Base-by-base conservation (phyloP, 2,329 filamentous ascomycete species). In the Achaetomium macrosporum region DNA sequence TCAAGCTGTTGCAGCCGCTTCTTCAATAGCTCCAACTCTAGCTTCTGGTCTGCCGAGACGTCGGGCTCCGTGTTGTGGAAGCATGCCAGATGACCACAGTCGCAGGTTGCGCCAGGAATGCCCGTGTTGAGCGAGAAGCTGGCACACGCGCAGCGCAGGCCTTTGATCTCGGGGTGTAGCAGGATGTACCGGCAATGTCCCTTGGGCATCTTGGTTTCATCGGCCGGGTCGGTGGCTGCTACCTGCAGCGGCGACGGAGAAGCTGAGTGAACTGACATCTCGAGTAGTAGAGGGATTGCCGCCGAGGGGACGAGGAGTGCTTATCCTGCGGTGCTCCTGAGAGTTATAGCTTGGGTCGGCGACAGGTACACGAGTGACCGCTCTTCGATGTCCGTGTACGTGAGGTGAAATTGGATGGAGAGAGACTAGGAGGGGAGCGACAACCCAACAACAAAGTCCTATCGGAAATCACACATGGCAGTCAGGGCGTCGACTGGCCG, bases 171-270 rank as follows among this genome's bases (percentile, higher is more conserved):
- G 6, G 79, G 77, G 51, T 77, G 71, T 29, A 79, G 70, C 30
- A 83, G 65, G 56, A 83, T 82, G 60, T 78, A 83, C 55, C 78
- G 77, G 59, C 80, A 83, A 59, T 81, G 77, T 31, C 80, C 80
- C 59, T 75, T 72, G 13, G 80, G 80, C 19, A 83, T 71, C 46
- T 71, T 71, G 36, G 71, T 57, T 50, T 78, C 76, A 52, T 78
- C 75, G 49, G 60, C 56, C 20, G 35, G 51, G 37, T 61, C 59
- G 42, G 52, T 57, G 20, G 61, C 42, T 29, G 65, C 54, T 52
- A 58, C 59, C 58, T 65, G 59, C 39, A 52, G 51, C 36, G 67
- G 67, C 7, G 67, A 67, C 9, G 66, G 63, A 5, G 68, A 62
- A 7, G 45, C 47, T 11, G 66, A 64, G 30, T 54, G 54, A 25